A percentile compares a stretch with the other conserved stretches of the same genome.
Evolutionary conservation across 2,329 filamentous ascomycete genomes (phyloP).

Genomic region (Diaporthe citriasiana): DNA sequence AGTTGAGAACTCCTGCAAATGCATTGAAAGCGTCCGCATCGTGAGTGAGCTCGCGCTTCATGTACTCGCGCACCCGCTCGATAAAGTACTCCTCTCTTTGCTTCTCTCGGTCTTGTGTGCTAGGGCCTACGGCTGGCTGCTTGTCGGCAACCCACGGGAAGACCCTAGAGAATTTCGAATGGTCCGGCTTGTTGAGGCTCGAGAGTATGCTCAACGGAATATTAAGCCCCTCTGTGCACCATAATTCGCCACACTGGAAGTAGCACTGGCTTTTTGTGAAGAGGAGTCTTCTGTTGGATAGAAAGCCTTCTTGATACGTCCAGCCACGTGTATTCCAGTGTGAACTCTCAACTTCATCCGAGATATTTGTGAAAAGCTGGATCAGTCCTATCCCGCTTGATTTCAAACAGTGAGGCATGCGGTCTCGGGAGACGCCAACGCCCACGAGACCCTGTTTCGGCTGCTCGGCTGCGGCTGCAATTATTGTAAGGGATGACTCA

Average conservation of each 20-base stretch:
- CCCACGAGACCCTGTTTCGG: constrained; percentile 54
- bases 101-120: constrained; percentile 1
- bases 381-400: constrained; percentile 47
- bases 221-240: constrained; percentile 28
- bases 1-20: constrained; percentile 33
- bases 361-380: constrained; percentile 9
- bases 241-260: constrained; percentile 51
- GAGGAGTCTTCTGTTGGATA: constrained; percentile 54
- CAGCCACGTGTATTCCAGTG: constrained; percentile 55
- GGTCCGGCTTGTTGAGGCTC: constrained; percentile 7
- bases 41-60: constrained; percentile 31
- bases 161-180: constrained; percentile 12
- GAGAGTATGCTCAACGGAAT: constrained; percentile 16
- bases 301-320: constrained; percentile 57
- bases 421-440: constrained; percentile 39
- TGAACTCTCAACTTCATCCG: constrained; percentile 43
- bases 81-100: constrained; percentile 33
- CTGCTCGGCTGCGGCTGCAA: constrained; percentile 54
- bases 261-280: constrained; percentile 58
- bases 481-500: constrained; percentile 54
- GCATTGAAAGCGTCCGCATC: constrained; percentile 26
- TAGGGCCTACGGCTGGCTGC: neutral
- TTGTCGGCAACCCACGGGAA: constrained; percentile 25
- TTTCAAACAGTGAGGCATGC: neutral
- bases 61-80: constrained; percentile 31